These are phyloP conservation scores for Neocallimastix lanati DNA, from an alignment of 192 early-diverging fungal species.

Conservation along the genomic window DNA sequence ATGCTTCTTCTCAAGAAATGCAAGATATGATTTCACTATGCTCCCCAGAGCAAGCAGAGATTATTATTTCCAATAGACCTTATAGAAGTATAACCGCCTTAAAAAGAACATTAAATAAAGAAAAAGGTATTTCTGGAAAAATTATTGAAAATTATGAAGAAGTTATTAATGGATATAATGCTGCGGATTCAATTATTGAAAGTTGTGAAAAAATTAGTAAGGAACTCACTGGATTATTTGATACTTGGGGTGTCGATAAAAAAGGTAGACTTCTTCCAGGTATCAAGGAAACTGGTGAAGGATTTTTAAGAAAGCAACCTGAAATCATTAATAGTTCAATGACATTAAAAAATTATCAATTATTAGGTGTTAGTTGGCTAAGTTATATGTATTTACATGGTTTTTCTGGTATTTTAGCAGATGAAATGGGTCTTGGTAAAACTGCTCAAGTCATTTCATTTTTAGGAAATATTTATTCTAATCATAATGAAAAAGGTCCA, in stretches of 20 bases:
- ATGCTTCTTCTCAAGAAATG: slow-evolving; percentile 9
- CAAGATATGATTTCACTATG: slow-evolving; percentile 13
- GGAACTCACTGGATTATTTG: slow-evolving; percentile 20
- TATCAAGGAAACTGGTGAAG: not conserved
- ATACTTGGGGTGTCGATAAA: slow-evolving; percentile 23
- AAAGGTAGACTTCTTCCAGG: slow-evolving; percentile 1
- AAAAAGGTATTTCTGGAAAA: slow-evolving; percentile 26
- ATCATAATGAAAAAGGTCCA: slow-evolving; percentile 29
- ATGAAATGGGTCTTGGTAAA: slow-evolving; percentile 82
- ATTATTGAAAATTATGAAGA: slow-evolving; percentile 30
- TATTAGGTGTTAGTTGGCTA: slow-evolving; percentile 77
- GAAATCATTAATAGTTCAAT: slow-evolving; percentile 33
- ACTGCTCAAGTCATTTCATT: slow-evolving; percentile 81
- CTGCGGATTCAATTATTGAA: slow-evolving; percentile 35
- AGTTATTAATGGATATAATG: slow-evolving; percentile 39
- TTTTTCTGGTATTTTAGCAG: slow-evolving; percentile 53
- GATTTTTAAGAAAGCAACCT: slow-evolving; percentile 35
- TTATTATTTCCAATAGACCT: slow-evolving; percentile 17
- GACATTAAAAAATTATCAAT: slow-evolving; percentile 62
- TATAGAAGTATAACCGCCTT: slow-evolving; percentile 22
- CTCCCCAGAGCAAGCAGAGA: slow-evolving; percentile 19
- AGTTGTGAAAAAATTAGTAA: slow-evolving; percentile 34
- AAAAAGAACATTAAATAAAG: slow-evolving; percentile 21
- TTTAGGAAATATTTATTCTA: slow-evolving; percentile 16
- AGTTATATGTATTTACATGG: slow-evolving; percentile 45